These are phyloP conservation scores for Acorus gramineus DNA, from an alignment of 106 monocot species.

Conservation along the genomic window DNA sequence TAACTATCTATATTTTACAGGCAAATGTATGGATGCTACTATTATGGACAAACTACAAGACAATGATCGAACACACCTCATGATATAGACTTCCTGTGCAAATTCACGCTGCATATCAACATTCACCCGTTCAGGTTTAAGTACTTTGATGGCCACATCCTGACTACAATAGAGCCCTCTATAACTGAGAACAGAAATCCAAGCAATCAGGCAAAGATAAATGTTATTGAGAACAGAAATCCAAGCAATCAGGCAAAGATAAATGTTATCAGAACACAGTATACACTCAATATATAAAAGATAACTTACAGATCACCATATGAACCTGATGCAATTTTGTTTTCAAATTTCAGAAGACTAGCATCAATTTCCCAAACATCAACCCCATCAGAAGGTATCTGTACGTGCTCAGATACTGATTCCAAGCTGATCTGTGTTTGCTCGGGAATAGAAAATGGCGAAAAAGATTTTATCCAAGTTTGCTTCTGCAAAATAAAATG, in stretches of 20 bases:
- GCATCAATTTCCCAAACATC: conserved; percentile 93
- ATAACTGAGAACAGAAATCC: conserved; percentile 45
- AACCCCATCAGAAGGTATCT: conserved; percentile 73
- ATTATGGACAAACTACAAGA: background rate
- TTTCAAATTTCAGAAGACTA: conserved; percentile 53
- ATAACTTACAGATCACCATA: conserved; percentile 80
- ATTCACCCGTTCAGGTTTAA: conserved; percentile 74
- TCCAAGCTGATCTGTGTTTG: conserved; percentile 26
- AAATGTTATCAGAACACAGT: background rate
- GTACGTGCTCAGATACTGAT: conserved; percentile 32
- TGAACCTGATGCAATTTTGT: conserved; percentile 81
- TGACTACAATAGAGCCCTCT: conserved; percentile 74
- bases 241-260: background rate
- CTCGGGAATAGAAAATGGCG: conserved; percentile 37
- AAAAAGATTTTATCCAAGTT: conserved; percentile 20
- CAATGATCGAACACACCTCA: conserved; percentile 48
- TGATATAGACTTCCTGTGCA: conserved; percentile 91
- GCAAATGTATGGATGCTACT: background rate
- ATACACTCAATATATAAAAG: background rate
- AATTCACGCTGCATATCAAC: conserved; percentile 76
- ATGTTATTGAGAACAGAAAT: background rate
- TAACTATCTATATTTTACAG: no score
- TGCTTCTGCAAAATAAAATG: conserved; percentile 31
- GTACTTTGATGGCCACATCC: conserved; percentile 86
- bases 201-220: background rate